Conservation (phyloP, 2,329 filamentous ascomycete species). For the Madurella mycetomatis region DNA sequence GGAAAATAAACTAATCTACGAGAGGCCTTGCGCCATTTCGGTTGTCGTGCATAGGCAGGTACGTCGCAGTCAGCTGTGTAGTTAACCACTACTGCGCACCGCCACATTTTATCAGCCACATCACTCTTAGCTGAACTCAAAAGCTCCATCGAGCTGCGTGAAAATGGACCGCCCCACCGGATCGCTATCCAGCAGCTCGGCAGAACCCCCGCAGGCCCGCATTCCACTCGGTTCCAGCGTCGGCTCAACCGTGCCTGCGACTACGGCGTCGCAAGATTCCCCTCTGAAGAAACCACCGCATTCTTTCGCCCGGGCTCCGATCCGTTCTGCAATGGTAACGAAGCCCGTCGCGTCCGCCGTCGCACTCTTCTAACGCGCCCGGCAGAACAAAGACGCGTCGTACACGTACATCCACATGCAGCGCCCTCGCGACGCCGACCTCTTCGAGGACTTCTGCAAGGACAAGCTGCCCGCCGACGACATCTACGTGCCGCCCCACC, state of each 20-base stretch:
- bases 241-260: not conserved
- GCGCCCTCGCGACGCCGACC: slow-evolving; percentile 65
- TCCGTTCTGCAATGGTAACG: slow-evolving; percentile 9
- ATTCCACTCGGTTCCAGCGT: slow-evolving; percentile 8
- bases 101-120: not conserved
- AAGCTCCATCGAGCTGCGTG: not conserved
- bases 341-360: not conserved
- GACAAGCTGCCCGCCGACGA: slow-evolving; percentile 70
- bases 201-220: slow-evolving; percentile 10
- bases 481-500: slow-evolving; percentile 73
- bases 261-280: not conserved
- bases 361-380: not conserved
- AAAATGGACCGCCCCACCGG: not conserved
- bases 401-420: slow-evolving; percentile 75
- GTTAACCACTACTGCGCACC: not conserved
- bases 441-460: slow-evolving; percentile 72
- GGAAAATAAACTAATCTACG: too few species aligned
- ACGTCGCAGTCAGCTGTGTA: too few species aligned
- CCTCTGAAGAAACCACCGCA: not conserved
- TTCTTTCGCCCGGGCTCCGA: not conserved
- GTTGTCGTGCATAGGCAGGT: too few species aligned
- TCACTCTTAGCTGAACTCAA: not conserved
- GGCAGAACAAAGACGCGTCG: slow-evolving; percentile 66
- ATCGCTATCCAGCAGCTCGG: not conserved
- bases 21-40: too few species aligned